Conservation (phyloP, 129 eudicot genomes). For the Gnaphalium uliginosum region DNA sequence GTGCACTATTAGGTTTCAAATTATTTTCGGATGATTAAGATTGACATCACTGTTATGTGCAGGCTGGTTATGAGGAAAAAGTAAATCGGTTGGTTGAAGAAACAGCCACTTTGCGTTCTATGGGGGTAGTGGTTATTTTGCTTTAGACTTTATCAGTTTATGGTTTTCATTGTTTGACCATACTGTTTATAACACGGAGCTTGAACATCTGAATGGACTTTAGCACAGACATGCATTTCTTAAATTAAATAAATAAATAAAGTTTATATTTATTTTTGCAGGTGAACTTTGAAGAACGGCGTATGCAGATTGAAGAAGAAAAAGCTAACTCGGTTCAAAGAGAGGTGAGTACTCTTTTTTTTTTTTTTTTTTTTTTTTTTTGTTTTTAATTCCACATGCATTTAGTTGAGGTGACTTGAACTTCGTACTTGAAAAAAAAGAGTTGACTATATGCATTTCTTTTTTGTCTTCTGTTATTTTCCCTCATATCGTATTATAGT, state of each 20-base stretch:
- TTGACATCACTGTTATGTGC: constrained; percentile 28
- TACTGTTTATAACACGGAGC: neutral
- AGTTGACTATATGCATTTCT: constrained; percentile 1
- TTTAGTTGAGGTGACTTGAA: neutral
- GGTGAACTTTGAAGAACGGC: constrained; percentile 47
- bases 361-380: neutral
- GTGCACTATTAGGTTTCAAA: constrained; percentile 1
- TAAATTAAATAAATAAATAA: neutral
- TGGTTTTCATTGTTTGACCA: constrained; percentile 10
- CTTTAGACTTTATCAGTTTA: neutral
- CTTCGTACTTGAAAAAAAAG: neutral
- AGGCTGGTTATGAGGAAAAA: constrained; percentile 50
- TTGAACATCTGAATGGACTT: constrained; percentile 1
- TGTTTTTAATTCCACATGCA: neutral
- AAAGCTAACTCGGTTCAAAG: constrained; percentile 40
- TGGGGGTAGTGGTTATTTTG: constrained; percentile 38
- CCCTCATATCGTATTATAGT: constrained; percentile 8
- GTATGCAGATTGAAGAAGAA: constrained; percentile 49
- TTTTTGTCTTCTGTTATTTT: neutral
- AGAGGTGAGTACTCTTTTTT: constrained; percentile 43
- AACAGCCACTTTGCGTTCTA: constrained; percentile 34
- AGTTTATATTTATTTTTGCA: constrained; percentile 3
- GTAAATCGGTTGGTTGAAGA: constrained; percentile 46
- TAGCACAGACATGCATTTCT: neutral
- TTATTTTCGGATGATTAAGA: neutral